Evolutionary conservation across 2,329 filamentous ascomycete genomes (phyloP).

Genomic region (Clarireedia sp.): DNA sequence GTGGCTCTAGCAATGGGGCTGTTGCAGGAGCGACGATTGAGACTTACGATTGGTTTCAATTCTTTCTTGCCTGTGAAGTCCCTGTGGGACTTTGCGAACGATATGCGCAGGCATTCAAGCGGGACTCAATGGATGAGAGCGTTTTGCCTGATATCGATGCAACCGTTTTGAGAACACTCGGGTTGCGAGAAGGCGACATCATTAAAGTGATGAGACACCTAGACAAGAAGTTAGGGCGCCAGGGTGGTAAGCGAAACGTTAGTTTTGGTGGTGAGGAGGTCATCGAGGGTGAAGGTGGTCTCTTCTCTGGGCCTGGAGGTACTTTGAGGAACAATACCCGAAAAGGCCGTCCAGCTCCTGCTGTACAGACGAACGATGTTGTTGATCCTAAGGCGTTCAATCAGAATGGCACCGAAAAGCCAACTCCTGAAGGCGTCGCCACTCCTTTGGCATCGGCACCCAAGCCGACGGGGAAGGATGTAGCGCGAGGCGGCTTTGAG

Average conservation of each 20-base stretch:
- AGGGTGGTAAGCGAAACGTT: conserved; percentile 45
- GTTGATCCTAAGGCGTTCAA: conserved; percentile 84
- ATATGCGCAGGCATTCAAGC: conserved; percentile 80
- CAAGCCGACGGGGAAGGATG: conserved; percentile 40
- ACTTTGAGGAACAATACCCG: conserved; percentile 87
- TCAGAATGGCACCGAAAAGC: conserved; percentile 35
- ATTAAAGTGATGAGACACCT: conserved; percentile 87
- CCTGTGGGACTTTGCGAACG: conserved; percentile 88
- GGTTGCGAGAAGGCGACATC: conserved; percentile 93
- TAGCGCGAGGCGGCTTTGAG: conserved; percentile 63
- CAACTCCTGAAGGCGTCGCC: conserved; percentile 36
- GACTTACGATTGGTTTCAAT: conserved; percentile 98
- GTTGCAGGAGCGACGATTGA: conserved; percentile 61
- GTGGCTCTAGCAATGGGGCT: conserved; percentile 29
- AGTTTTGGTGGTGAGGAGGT: conserved; percentile 49
- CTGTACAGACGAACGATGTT: conserved; percentile 77
- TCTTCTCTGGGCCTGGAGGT: conserved; percentile 93
- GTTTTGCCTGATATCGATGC: conserved; percentile 84
- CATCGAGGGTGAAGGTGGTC: conserved; percentile 51
- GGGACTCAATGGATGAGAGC: conserved; percentile 94
- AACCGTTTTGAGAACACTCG: conserved; percentile 73
- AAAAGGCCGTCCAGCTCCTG: conserved; percentile 79
- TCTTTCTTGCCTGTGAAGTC: conserved; percentile 89
- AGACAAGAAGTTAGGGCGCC: conserved; percentile 71
- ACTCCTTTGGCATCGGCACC: conserved; percentile 37